phyloP scores from a whole-genome alignment of 2,329 filamentous ascomycete species.

The Trichoderma simmonsii region DNA sequence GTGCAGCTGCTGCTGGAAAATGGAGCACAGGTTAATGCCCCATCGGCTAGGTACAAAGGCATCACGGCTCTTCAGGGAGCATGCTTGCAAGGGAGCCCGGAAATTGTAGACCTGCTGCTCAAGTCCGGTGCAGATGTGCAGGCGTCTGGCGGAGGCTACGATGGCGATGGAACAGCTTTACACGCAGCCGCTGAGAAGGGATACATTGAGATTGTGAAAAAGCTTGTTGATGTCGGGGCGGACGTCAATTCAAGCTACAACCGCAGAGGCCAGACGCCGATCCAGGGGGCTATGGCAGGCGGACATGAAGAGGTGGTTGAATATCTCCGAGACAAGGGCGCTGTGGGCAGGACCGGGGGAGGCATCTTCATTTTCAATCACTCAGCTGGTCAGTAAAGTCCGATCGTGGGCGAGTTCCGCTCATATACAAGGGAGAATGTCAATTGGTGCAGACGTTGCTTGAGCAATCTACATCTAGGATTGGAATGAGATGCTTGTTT shows the following conservation, averaged over 20 bases:
- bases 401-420: not conserved
- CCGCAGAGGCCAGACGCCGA: slow-evolving; percentile 29
- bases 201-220: slow-evolving; percentile 14
- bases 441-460: not conserved
- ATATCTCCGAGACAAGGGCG: slow-evolving; percentile 38
- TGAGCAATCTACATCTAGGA: not conserved
- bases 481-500: not conserved
- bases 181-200: slow-evolving; percentile 22
- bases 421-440: not conserved
- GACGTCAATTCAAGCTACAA: slow-evolving; percentile 31
- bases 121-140: slow-evolving; percentile 31
- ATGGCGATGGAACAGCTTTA: slow-evolving; percentile 17
- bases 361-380: slow-evolving; percentile 5
- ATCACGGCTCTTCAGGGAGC: slow-evolving; percentile 39
- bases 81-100: slow-evolving; percentile 28
- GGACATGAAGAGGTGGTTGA: slow-evolving; percentile 40
- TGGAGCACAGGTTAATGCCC: slow-evolving; percentile 34
- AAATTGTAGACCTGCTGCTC: slow-evolving; percentile 30
- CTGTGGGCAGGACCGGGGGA: slow-evolving; percentile 10
- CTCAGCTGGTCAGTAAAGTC: not conserved
- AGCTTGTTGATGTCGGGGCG: not conserved
- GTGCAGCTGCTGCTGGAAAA: slow-evolving; percentile 28
- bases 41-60: slow-evolving; percentile 34
- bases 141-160: slow-evolving; percentile 10
- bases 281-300: slow-evolving; percentile 35